Evolutionary conservation across 2,329 filamentous ascomycete species (phyloP), one percentile per base, ranked within the genome.

Genomic region (Fusarium ramigenum): DNA sequence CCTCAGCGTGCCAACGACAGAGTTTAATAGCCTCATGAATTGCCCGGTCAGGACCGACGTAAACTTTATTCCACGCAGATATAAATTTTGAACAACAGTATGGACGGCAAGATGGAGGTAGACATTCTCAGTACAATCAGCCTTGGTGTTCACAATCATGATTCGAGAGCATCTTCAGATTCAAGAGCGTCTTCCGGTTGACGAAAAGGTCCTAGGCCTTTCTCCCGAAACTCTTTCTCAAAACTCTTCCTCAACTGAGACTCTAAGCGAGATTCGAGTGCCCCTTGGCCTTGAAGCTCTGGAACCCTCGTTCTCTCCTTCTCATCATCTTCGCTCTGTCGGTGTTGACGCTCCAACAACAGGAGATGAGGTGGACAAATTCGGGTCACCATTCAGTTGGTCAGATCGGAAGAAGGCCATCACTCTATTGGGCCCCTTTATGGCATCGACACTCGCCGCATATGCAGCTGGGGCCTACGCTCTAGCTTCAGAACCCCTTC

Each of bases 381-480:
- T 62, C 2, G 40, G 30, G 5, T 62, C 66, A 0, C 74, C 74
- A 0, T 76, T 69, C 15, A 56, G 50, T 8, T 77, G 72, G 72
- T 30, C 77, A 15, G 9, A 25, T 25, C 42, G 37, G 10, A 67
- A 68, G 44, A 80, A 80, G 46, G 56, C 50, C 0, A 42, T 49
- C 2, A 67, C 77, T 2, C 71, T 80, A 0, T 58, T 56, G 3
- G 77, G 73, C 1, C 69, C 79, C 2, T 80, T 80, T 25, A 61
- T 80, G 54, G 79, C 89, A 19, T 92, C 91, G 0, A 84, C 85
- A 2, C 80, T 92, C n/a, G 89, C 90, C 0, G 90, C 90, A 15
- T 92, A 91, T 76, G 87, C 89, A 1, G 89, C 91, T 0, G 91
- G 91, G 7, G 86, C 90, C 8, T 91, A 92, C 72, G 88, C 87